Percentiles rank a stretch among this genome's conserved stretches.
Conservation (phyloP, 305 asterid genomes). For the Solanum hybrid region DNA sequence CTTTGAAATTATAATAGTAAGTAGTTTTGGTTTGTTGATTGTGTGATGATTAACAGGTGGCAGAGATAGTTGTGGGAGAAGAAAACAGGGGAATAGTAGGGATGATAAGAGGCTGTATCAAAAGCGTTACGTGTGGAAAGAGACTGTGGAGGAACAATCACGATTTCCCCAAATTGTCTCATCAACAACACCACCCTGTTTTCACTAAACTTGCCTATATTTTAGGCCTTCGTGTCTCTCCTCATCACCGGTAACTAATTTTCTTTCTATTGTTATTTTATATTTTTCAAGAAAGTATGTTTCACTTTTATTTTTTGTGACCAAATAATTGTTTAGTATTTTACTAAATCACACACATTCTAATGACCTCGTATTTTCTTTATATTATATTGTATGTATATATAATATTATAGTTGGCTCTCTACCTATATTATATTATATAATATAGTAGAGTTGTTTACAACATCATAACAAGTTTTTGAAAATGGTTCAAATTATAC, state of each 20-base stretch:
- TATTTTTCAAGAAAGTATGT: no score
- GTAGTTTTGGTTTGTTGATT: neutral
- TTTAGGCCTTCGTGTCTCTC: slow-evolving; percentile 81
- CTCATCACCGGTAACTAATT: slow-evolving; percentile 54
- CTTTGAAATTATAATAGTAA: neutral
- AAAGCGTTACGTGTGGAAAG: slow-evolving; percentile 72
- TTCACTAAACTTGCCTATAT: slow-evolving; percentile 70
- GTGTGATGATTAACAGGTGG: slow-evolving; percentile 43
- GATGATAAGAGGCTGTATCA: slow-evolving; percentile 75
- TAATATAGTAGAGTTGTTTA: neutral
- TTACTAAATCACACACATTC: neutral
- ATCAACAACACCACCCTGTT: slow-evolving; percentile 28
- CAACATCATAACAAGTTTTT: neutral
- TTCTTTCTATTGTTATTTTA: neutral
- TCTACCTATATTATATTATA: neutral
- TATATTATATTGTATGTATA: neutral
- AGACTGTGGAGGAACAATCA: slow-evolving; percentile 26
- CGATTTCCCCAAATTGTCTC: neutral
- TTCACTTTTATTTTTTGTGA: no score
- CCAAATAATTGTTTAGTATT: neutral
- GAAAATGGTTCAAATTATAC: neutral
- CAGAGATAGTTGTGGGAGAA: slow-evolving; percentile 49
- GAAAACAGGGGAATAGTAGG: slow-evolving; percentile 65
- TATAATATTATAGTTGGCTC: neutral
- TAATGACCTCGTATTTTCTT: neutral